Base-by-base conservation (phyloP, 2,329 filamentous ascomycete species). In the Penicillium crustosum region DNA sequence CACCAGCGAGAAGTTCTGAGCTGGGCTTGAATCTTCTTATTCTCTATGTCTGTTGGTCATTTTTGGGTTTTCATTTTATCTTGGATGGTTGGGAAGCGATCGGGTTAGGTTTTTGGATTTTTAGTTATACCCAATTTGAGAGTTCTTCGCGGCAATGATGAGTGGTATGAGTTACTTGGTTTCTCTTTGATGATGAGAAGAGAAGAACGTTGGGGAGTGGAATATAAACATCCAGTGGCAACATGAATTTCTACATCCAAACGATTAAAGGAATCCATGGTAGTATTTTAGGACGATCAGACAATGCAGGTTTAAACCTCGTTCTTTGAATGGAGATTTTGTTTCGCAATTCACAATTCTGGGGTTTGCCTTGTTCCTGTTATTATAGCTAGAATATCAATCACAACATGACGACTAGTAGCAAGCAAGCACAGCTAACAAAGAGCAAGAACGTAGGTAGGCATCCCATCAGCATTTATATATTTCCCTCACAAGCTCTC, bases 1-100 rank as follows among this genome's bases (percentile, higher is more conserved):
- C 41, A 78, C 75, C 4, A 76, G 76, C 57, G 72, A 77, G 66
- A 76, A 75, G 62, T 73, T 75, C 60, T 79, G 58, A 70, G 57
- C 57, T 61, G 60, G 61, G 27, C 57, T 64, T 56, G 33, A 35
- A 56, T n/a, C 3, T 51, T 19, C 15, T 13, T 2, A 12, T 27
- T 39, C 49, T 31, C 2, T 17, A 8, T 12, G 4, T 53, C 5
- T 27, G 48, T 43, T 47, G 39, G 23, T 49, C 29, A 13, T 33
- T 15, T 44, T 33, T 47, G 21, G 10, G 19, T 39, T 49, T 38
- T 36, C n/a, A 19, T 27, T 36, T 23, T 31, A 12, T 31, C 21
- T 27, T 36, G 17, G 8, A 27, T n/a, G 15, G 6, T 9, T 25
- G 17, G 35, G 36, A 19, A 55, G 61, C 55, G 57, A 56, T 45